A percentile compares a stretch with the other conserved stretches of the same genome.
Evolutionary conservation across 2,329 filamentous ascomycete genomes (phyloP).

Genomic region (Fusarium odoratissimum): DNA sequence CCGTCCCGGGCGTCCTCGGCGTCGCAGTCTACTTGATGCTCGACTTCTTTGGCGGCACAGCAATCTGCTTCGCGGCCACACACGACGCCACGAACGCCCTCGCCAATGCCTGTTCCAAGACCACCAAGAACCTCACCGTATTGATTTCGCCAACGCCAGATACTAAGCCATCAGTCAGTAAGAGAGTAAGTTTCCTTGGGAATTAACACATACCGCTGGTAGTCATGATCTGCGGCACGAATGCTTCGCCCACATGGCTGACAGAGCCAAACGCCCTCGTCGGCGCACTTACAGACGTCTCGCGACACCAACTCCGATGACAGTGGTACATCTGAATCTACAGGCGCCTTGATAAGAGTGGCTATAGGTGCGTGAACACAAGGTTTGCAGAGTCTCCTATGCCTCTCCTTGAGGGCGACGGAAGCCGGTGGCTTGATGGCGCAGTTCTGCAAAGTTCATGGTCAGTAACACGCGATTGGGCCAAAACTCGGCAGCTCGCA

Average conservation of each 20-base stretch:
- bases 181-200: too few relatives aligned
- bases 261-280: slow-evolving; percentile 82
- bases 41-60: slow-evolving; percentile 79
- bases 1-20: slow-evolving; percentile 75
- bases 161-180: slow-evolving; percentile 57
- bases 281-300: slow-evolving; percentile 64
- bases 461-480: slow-evolving; percentile 17
- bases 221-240: slow-evolving; percentile 67
- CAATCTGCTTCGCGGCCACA: slow-evolving; percentile 85
- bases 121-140: slow-evolving; percentile 85
- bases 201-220: slow-evolving; percentile 60
- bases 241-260: slow-evolving; percentile 83
- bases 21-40: slow-evolving; percentile 87
- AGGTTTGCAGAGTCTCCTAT: slow-evolving; percentile 82
- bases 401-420: slow-evolving; percentile 75
- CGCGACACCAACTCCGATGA: slow-evolving; percentile 67
- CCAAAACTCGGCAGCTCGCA: slow-evolving; percentile 5
- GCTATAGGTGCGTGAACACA: slow-evolving; percentile 80
- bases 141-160: slow-evolving; percentile 90
- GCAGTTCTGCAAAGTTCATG: slow-evolving; percentile 77
- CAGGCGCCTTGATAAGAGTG: slow-evolving; percentile 59
- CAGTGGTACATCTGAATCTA: slow-evolving; percentile 60
- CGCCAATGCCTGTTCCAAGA: slow-evolving; percentile 86
- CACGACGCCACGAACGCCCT: slow-evolving; percentile 87
- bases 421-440: slow-evolving; percentile 82